phyloP scores from a whole-genome alignment of 805 yeast genomes.

The Candida krabiensis region DNA sequence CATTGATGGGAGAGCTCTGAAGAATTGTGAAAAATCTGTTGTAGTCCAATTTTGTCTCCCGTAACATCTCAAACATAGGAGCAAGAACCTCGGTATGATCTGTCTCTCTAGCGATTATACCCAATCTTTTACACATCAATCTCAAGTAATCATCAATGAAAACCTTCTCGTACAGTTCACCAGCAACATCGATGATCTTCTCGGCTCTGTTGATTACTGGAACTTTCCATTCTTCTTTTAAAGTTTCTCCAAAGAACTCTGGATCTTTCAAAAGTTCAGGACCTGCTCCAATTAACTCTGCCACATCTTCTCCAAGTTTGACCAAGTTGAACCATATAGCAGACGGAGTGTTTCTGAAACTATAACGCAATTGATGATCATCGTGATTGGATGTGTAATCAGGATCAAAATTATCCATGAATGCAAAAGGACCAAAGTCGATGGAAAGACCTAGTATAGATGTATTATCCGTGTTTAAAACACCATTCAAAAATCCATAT shows the following conservation, averaged over 20 bases:
- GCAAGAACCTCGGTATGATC: slow-evolving; percentile 48
- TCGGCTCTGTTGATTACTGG: slow-evolving; percentile 61
- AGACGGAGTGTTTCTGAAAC: slow-evolving; percentile 80
- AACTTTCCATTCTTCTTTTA: slow-evolving; percentile 50
- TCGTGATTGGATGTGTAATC: slow-evolving; percentile 87
- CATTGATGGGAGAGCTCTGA: slow-evolving; percentile 44
- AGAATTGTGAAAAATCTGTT: slow-evolving; percentile 73
- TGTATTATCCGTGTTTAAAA: slow-evolving; percentile 90
- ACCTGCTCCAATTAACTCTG: slow-evolving; percentile 78
- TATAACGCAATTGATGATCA: slow-evolving; percentile 69
- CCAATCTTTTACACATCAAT: slow-evolving; percentile 65
- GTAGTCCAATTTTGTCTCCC: slow-evolving; percentile 68
- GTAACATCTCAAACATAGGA: slow-evolving; percentile 61
- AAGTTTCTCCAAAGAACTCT: slow-evolving; percentile 39
- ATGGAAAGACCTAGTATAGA: slow-evolving; percentile 84
- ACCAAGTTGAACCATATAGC: slow-evolving; percentile 93
- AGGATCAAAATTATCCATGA: slow-evolving; percentile 83
- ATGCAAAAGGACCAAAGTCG: slow-evolving; percentile 94
- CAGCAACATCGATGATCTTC: slow-evolving; percentile 59
- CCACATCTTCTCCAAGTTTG: slow-evolving; percentile 79
- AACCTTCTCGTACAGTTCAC: slow-evolving; percentile 61
- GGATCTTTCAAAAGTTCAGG: slow-evolving; percentile 47
- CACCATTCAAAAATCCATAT: slow-evolving; percentile 93
- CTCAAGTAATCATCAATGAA: slow-evolving; percentile 60
- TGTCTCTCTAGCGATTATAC: slow-evolving; percentile 48